Base-by-base conservation (phyloP, 495 filamentous ascomycete genomes). In the Penicillium fimorum region DNA sequence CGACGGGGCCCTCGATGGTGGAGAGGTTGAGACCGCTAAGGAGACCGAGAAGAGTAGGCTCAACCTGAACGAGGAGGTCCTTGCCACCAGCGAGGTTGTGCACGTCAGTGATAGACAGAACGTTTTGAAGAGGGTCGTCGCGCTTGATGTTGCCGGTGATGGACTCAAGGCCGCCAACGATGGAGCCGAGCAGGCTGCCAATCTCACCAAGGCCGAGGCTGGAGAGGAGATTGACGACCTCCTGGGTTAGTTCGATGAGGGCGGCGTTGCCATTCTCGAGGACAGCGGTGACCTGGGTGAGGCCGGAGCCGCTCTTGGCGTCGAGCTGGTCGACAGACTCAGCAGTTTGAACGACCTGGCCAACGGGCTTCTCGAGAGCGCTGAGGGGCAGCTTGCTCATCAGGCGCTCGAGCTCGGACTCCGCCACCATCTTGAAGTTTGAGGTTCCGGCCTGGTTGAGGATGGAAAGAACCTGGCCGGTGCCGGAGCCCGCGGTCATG, bases 131-230 rank as follows among this genome's bases (percentile, higher is more conserved):
- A 43, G 47, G 5, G 37, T 52, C 18, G 45, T 49, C 50, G 25
- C 62, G 58, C 53, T 62, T 63, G 24, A 56, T 1, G 55, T 25
- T 51, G 52, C 41, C 42, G 24, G 27, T 44, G 27, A 53, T 20
- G 8, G 40, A 35, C 50, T 53, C 50, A 25, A 53, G 40, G 8
- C 50, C 50, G 40, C 59, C 62, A 40, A 64, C 59, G 18, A 64
- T 47, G 45, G 45, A 54, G 32, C 62, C 62, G n/a, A 64, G 37
- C 17, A 63, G 50, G 25, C 83, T 93, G 27, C 89, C 90, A n/a
- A 94, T 90, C 11, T 77, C 77, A 15, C 86, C 84, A 6, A 87
- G 79, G 41, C 91, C 91, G 2, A 95, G 59, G 27, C 52, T 38
- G 42, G 40, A 35, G 40, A 65, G 56, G 8, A 59, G 56, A 25